A percentile compares a stretch with the other conserved stretches of the same genome.
Evolutionary conservation across 371 early-diverging fungal species (phyloP).

Genomic region (Catenaria anguillulae): DNA sequence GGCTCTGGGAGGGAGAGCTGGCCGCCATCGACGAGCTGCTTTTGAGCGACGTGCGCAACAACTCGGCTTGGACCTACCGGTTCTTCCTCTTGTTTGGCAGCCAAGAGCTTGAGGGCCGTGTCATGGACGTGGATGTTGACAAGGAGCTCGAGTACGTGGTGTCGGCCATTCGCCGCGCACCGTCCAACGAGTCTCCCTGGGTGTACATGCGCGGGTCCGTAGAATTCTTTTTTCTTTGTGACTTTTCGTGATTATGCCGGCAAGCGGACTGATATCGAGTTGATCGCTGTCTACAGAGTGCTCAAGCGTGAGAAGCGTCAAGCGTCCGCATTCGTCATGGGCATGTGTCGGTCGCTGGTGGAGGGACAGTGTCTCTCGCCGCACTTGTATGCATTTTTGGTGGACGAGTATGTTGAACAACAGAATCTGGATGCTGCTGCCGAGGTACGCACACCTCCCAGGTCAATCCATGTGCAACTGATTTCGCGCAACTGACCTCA

Average conservation of each 20-base stretch:
- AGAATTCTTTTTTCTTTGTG: not conserved
- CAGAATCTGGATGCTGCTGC: not conserved
- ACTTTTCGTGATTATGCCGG: too few species aligned
- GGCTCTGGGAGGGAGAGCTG: constrained; percentile 66
- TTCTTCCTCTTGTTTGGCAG: constrained; percentile 46
- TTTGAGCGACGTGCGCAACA: constrained; percentile 76
- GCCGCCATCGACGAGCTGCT: constrained; percentile 49
- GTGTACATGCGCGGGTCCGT: constrained; percentile 55
- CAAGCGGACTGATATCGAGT: too few species aligned
- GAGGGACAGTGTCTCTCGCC: not conserved
- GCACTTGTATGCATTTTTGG: constrained; percentile 4
- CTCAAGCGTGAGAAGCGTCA: not conserved
- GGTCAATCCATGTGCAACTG: too few species aligned
- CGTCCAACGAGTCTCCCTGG: constrained; percentile 85
- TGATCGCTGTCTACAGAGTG: too few species aligned
- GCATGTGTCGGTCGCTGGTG: not conserved
- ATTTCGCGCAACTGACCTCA: too few species aligned
- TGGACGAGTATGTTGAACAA: not conserved
- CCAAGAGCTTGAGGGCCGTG: constrained; percentile 15
- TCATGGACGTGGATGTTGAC: constrained; percentile 14
- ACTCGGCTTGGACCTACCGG: constrained; percentile 96
- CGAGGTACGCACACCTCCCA: too few species aligned
- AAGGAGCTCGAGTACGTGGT: constrained; percentile 47
- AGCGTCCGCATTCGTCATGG: not conserved
- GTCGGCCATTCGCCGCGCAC: constrained; percentile 53